Base-by-base conservation (phyloP, 2,329 filamentous ascomycete genomes). In the Penicillium sclerotigenum region DNA sequence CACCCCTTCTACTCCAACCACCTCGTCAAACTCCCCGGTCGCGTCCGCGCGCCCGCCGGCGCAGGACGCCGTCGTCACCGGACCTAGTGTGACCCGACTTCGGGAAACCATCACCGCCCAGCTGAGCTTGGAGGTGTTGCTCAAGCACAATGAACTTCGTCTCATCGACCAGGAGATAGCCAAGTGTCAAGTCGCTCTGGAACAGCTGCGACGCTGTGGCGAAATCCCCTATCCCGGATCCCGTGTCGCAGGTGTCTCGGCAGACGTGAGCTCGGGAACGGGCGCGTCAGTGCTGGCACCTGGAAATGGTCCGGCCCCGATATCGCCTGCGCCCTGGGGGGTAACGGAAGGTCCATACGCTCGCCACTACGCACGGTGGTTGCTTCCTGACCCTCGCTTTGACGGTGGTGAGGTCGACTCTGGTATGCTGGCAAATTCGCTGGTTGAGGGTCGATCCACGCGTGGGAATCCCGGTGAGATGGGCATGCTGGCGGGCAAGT, bases 161-260 rank as follows among this genome's bases (percentile, higher is more conserved):
- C 81, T 96, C 64, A 96, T 97, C 73, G 91, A 97, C 71, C 91
- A 96, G 75, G 94, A 97, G 77, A 83, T 97, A 62, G 93, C 91
- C 62, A 97, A 97, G 78, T 97, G 92, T 70, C 92, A 97, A 77
- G 80, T 92, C 61, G 91, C 92, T 11, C 81, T 97, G 64, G 94
- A 99, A 76, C 94, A 97, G 77, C 80, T 99, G 60, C 89, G 94
- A 65, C 87, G 94, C 58, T 97, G 92, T 76, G 87, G 94, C 70
- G 81, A 97, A 64, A 93, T 96, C 65, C 93, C 93, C 5, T 97
- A 91, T 72, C 92, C 93, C 31, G 84, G 87, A 61, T 84, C 84
- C 60, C 81, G 84, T 60, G 83, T 85, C 38, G 47, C 70, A 20
- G 73, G 69, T 18, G 85, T 85, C 9, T 87, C 87, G 26, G 73